phyloP scores from a whole-genome alignment of 2,329 filamentous ascomycete species.

The Epichloe sp. region DNA sequence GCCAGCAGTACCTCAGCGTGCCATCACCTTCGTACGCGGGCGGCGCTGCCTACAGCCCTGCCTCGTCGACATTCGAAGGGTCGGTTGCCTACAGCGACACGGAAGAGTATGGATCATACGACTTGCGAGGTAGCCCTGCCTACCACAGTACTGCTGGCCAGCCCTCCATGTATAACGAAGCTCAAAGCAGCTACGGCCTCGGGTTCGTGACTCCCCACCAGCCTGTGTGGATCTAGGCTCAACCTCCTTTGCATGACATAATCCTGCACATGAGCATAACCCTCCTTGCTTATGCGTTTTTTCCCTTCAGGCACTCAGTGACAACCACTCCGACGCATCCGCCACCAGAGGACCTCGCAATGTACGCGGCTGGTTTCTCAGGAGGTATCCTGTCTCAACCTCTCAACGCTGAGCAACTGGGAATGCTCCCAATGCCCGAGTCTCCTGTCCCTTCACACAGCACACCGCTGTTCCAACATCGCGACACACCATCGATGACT shows the following conservation, averaged over 20 bases:
- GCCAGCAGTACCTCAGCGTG: conserved; percentile 47
- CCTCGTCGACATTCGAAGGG: conserved; percentile 49
- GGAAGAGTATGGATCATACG: conserved; percentile 41
- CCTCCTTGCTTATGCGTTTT: conserved; percentile 15
- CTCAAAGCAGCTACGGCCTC: conserved; percentile 26
- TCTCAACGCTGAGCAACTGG: conserved; percentile 27
- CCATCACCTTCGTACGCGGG: conserved; percentile 47
- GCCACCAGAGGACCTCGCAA: conserved; percentile 28
- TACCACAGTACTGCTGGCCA: conserved; percentile 32
- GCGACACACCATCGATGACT: conserved; percentile 23
- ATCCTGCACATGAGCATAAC: conserved; percentile 21
- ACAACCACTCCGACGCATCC: conserved; percentile 32
- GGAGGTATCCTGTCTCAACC: conserved; percentile 30
- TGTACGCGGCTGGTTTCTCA: conserved; percentile 23
- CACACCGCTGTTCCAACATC: conserved; percentile 22
- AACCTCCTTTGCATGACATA: conserved; percentile 24
- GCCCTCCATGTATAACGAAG: conserved; percentile 33
- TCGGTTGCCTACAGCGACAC: conserved; percentile 50
- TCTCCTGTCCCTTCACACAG: conserved; percentile 26
- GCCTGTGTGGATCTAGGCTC: conserved; percentile 45
- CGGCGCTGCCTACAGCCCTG: conserved; percentile 45
- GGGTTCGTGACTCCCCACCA: conserved; percentile 53
- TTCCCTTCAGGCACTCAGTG: conserved; percentile 35
- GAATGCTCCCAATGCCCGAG: conserved; percentile 32
- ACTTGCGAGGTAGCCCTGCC: conserved; percentile 25